Conservation (phyloP, 2,329 filamentous ascomycete species). For the Colletotrichum lentis region DNA sequence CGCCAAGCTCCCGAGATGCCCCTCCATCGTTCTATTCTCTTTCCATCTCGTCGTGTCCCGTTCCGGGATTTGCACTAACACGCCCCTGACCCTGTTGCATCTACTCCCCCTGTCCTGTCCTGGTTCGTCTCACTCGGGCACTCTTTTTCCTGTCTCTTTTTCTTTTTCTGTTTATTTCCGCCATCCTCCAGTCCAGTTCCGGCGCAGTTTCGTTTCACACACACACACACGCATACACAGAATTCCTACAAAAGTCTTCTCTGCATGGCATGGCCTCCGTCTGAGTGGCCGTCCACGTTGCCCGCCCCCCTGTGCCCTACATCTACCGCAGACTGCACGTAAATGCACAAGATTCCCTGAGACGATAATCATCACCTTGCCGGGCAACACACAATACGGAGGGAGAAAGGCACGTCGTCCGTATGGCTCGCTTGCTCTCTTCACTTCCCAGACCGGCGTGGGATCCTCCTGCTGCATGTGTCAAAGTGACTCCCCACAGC, state of each 20-base stretch:
- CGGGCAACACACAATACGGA: too few relatives aligned
- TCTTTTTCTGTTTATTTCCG: background rate
- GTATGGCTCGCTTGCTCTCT: slow-evolving; percentile 12
- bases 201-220: too few relatives aligned
- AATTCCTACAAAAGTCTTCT: too few relatives aligned
- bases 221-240: too few relatives aligned
- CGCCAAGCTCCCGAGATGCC: slow-evolving; percentile 31
- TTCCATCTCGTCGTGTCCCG: slow-evolving; percentile 30
- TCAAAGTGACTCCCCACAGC: slow-evolving; percentile 29
- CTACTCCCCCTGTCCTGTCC: background rate
- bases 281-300: too few relatives aligned
- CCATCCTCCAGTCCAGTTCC: too few relatives aligned
- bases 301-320: too few relatives aligned
- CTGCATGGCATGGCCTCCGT: too few relatives aligned
- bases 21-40: slow-evolving; percentile 33
- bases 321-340: too few relatives aligned
- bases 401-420: slow-evolving; percentile 12
- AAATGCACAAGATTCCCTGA: too few relatives aligned
- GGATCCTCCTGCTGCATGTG: slow-evolving; percentile 29
- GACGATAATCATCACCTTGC: too few relatives aligned
- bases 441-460: background rate
- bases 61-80: slow-evolving; percentile 23
- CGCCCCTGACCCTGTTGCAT: slow-evolving; percentile 20
- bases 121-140: background rate
- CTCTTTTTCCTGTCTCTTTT: background rate